Base-by-base conservation (phyloP, 768 basidiomycete species). In the Boletus rubescentipes region DNA sequence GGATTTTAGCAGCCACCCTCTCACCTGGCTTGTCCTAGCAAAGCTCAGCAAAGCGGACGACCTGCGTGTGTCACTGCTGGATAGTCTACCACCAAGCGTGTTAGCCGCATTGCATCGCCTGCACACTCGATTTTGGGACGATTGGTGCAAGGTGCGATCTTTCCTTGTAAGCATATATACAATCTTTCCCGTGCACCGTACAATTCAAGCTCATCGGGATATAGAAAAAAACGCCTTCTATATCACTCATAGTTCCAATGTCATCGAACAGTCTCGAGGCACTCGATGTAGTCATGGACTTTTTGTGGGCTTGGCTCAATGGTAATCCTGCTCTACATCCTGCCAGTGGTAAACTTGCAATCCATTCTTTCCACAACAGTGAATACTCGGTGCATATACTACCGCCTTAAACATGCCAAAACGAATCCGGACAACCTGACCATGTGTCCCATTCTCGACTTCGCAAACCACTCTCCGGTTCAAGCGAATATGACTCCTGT, bases 221-320 rank as follows among this genome's bases (percentile, higher is more conserved):
- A 9, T 40, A 57, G 60, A 54, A 48, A 39, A 61, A 10, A 14
- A 46, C 31, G 14, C 36, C 61, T 15, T 55, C 38, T 9, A 32
- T 54, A 18, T 16, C 49, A 16, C 9, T 15, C 21, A 14, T 8
- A 20, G 16, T 11, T 38, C 55, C 39, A 20, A n/a, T 29, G 5
- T 11, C 46, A 4, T 38, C 30, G 11, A 31, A 20, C 10, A 26
- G 5, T 40, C 38, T 54, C 9, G 43, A 68, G 32, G n/a, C 48
- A 34, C 29, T 18, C n/a, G 52, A 51, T 46, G 31, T 41, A 14
- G 37, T 51, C 26, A 54, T 59, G 55, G 79, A 85, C 61, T 91
- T 83, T 59, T 67, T 91, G 4, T 97, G 95, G 93, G 93, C 82
- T 1, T 98, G 95, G 94, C 77, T 98, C 10, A 95, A 86, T 64